Evolutionary conservation across 169 alveolate genomes (phyloP).

Genomic region (Theileria luwenshuni): DNA sequence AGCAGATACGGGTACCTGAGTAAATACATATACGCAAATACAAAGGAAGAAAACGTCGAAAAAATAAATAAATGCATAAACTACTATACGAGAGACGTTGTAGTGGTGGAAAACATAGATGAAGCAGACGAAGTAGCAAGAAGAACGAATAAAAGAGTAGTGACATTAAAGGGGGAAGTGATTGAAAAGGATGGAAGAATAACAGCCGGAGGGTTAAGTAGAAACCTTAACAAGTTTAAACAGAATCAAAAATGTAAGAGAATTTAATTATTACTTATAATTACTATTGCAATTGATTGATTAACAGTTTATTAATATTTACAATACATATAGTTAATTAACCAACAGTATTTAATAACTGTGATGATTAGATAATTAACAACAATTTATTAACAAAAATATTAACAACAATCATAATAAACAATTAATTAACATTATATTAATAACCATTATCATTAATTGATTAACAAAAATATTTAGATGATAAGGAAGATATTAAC

Average conservation of each 20-base stretch:
- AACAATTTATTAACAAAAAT: constrained; percentile 28
- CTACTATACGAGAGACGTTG: constrained; percentile 88
- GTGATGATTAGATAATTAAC: neutral
- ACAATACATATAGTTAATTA: too few species aligned
- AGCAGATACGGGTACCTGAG: constrained; percentile 71
- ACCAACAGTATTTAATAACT: neutral
- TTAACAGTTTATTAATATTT: constrained; percentile 1
- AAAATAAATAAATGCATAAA: constrained; percentile 76
- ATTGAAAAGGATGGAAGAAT: constrained; percentile 92
- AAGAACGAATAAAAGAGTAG: constrained; percentile 87
- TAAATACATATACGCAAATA: constrained; percentile 83
- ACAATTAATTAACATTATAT: too few species aligned
- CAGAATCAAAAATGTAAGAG: neutral
- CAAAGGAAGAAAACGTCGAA: constrained; percentile 68
- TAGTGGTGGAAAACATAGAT: constrained; percentile 86
- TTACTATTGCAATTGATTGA: neutral
- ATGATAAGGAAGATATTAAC: constrained; percentile 32
- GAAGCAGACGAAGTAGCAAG: constrained; percentile 86
- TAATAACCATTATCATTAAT: constrained; percentile 31
- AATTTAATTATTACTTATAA: neutral
- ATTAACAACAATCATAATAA: constrained; percentile 21
- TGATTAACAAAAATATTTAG: constrained; percentile 6
- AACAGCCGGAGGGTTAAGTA: constrained; percentile 85
- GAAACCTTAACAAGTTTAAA: constrained; percentile 39
- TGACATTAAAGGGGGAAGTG: constrained; percentile 90